Conservation (phyloP, 2,329 filamentous ascomycete genomes). For the Colletotrichum limetticola region DNA sequence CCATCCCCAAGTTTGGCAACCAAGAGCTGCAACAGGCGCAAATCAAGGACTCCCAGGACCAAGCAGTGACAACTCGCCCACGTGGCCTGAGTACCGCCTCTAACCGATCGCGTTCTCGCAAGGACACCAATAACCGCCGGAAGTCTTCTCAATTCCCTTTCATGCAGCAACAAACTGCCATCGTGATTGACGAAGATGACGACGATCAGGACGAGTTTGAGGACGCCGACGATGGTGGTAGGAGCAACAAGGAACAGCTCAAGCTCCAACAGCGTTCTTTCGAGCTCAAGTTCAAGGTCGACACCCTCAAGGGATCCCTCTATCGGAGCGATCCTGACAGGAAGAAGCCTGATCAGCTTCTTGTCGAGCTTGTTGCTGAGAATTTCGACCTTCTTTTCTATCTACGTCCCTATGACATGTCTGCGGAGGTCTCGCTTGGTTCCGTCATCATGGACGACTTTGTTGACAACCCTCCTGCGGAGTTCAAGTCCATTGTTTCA, state of each 20-base stretch:
- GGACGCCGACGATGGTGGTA: slow-evolving; percentile 69
- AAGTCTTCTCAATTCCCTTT: slow-evolving; percentile 81
- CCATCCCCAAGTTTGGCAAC: slow-evolving; percentile 82
- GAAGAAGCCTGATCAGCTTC: slow-evolving; percentile 78
- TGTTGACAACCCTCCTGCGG: slow-evolving; percentile 85
- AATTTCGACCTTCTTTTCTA: slow-evolving; percentile 89
- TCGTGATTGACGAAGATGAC: slow-evolving; percentile 83
- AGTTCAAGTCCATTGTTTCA: slow-evolving; percentile 98
- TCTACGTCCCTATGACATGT: slow-evolving; percentile 90
- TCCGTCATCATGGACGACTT: slow-evolving; percentile 94
- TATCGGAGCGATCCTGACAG: slow-evolving; percentile 87
- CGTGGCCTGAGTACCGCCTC: slow-evolving; percentile 59
- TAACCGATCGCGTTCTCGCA: slow-evolving; percentile 55
- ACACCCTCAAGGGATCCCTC: slow-evolving; percentile 91
- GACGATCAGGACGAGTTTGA: slow-evolving; percentile 75
- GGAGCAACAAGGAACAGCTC: slow-evolving; percentile 62
- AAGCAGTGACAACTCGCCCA: slow-evolving; percentile 50
- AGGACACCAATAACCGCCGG: slow-evolving; percentile 58
- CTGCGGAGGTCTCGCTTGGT: slow-evolving; percentile 87
- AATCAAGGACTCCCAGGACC: slow-evolving; percentile 35
- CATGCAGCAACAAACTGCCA: slow-evolving; percentile 75
- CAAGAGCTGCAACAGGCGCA: slow-evolving; percentile 40
- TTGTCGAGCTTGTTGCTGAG: slow-evolving; percentile 93
- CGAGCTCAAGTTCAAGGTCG: slow-evolving; percentile 96
- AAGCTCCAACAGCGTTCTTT: slow-evolving; percentile 91